phyloP scores from a whole-genome alignment of 495 filamentous ascomycete species.

The Neurospora sp. region DNA sequence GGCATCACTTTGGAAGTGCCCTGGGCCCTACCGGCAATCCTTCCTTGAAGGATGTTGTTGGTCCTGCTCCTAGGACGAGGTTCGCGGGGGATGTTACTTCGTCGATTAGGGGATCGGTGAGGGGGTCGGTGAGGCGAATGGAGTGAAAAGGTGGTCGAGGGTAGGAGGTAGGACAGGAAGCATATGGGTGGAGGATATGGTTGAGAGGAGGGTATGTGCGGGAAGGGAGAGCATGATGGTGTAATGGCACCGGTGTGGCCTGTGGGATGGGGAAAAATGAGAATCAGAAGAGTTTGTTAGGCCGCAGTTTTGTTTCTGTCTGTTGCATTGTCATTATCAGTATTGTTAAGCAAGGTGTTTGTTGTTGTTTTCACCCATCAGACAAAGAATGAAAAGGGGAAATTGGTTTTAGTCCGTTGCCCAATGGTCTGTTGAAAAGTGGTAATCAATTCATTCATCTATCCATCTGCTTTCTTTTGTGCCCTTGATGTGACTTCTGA shows the following conservation, averaged over 20 bases:
- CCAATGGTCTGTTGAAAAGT: not conserved
- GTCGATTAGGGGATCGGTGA: not conserved
- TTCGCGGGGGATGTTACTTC: not conserved
- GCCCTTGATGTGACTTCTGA: not conserved
- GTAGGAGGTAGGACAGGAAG: not conserved
- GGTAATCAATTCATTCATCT: not conserved
- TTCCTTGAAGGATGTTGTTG: not conserved
- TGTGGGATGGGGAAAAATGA: not conserved
- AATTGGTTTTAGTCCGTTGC: not conserved
- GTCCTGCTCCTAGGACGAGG: not conserved
- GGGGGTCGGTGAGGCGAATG: not conserved
- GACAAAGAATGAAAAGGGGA: not conserved
- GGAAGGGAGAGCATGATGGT: not conserved
- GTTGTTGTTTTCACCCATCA: not conserved
- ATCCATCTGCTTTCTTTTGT: not conserved
- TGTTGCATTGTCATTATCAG: not conserved
- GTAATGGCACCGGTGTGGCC: not conserved
- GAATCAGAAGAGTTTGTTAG: not conserved
- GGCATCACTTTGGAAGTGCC: constrained; percentile 31
- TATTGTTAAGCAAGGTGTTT: not conserved
- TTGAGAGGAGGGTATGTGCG: not conserved
- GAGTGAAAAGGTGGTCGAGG: not conserved
- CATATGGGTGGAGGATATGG: not conserved
- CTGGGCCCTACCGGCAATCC: not conserved
- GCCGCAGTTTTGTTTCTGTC: not conserved